Conservation (phyloP, 2,329 filamentous ascomycete species). For the Hirsutella minnesotensis region DNA sequence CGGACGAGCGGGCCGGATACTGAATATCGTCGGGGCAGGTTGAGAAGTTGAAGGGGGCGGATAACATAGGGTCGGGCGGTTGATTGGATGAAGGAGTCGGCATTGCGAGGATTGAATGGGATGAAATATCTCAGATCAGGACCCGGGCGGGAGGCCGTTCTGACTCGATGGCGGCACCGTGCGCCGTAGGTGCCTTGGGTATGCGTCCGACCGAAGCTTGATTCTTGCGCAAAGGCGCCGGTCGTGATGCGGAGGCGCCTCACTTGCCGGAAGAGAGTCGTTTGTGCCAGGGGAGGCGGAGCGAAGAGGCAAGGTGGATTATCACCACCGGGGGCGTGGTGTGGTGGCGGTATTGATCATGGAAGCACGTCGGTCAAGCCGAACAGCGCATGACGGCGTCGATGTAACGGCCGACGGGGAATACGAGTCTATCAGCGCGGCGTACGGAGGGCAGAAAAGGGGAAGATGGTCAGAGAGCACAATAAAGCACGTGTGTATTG, state of each 20-base stretch:
- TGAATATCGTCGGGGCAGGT: slow-evolving; percentile 32
- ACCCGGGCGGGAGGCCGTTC: not conserved
- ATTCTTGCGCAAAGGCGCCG: not conserved
- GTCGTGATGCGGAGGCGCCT: not conserved
- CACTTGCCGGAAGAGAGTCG: not conserved
- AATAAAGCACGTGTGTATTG: no score
- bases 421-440: no score
- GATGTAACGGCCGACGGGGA: no score
- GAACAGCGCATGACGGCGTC: slow-evolving; percentile 1
- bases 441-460: no score
- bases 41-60: slow-evolving; percentile 25
- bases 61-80: slow-evolving; percentile 23
- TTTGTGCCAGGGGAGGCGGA: no score
- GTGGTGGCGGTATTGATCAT: not conserved
- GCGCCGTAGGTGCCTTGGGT: no score
- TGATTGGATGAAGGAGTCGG: slow-evolving; percentile 33
- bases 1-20: slow-evolving; percentile 12
- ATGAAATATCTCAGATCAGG: not conserved
- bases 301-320: not conserved
- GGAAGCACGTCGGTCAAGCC: slow-evolving; percentile 2
- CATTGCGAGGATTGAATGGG: slow-evolving; percentile 16
- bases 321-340: not conserved
- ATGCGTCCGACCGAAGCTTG: no score
- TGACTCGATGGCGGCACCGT: not conserved
- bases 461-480: no score